These are phyloP conservation scores for Daldinia sp. DNA, from an alignment of 2,329 filamentous ascomycete species.

Conservation along the genomic window DNA sequence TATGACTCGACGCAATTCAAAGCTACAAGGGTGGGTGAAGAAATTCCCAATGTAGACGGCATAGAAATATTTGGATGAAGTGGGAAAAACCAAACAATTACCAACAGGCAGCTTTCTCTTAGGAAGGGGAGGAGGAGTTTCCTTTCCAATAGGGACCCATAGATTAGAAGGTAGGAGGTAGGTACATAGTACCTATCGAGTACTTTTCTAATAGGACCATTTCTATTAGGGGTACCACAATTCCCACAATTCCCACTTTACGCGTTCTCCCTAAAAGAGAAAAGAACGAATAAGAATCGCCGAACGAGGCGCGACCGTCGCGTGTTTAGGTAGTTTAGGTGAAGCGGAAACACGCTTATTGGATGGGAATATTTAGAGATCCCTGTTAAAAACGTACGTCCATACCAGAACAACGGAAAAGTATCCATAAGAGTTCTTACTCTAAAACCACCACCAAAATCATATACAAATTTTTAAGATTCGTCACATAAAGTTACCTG, in stretches of 20 bases:
- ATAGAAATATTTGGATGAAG: conserved; percentile 22
- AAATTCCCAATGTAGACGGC: conserved; percentile 13
- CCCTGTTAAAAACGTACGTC: conserved; percentile 37
- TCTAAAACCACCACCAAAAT: conserved; percentile 33
- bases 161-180: background rate
- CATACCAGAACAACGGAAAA: conserved; percentile 19
- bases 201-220: conserved; percentile 21
- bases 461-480: conserved; percentile 25
- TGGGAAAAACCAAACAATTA: conserved; percentile 19
- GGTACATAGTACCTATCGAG: conserved; percentile 19
- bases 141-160: background rate
- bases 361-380: conserved; percentile 37
- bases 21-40: conserved; percentile 25
- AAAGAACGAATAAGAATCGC: conserved; percentile 41
- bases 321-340: conserved; percentile 33
- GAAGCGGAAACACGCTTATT: conserved; percentile 46
- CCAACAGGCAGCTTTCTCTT: conserved; percentile 7
- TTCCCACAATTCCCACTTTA: conserved; percentile 35
- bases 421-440: conserved; percentile 32
- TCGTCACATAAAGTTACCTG: conserved; percentile 35
- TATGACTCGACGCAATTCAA: conserved; percentile 40
- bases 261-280: conserved; percentile 37
- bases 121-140: background rate
- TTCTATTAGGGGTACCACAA: background rate
- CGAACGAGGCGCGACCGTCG: conserved; percentile 40